phyloP scores from a whole-genome alignment of 139 green algal species.

The Astrephomene gubernaculifera region DNA sequence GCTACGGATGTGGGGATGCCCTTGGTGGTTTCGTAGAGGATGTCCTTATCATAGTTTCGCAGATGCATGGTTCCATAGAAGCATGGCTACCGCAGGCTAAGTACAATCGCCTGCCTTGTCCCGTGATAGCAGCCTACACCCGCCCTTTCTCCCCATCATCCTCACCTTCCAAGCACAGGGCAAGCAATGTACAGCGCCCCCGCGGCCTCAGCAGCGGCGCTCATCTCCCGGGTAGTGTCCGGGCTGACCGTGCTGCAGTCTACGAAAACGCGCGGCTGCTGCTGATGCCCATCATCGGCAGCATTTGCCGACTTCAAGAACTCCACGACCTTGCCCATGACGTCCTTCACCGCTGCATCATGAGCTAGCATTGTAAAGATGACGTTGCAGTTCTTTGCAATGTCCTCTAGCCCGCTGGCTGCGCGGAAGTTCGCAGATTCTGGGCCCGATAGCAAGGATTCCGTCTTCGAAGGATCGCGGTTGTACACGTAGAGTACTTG shows the following conservation, averaged over 20 bases:
- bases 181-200: slow-evolving; percentile 21
- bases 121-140: too few species aligned
- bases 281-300: background rate
- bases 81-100: too few species aligned
- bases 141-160: too few species aligned
- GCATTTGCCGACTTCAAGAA: background rate
- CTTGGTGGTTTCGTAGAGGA: too few species aligned
- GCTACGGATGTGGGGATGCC: too few species aligned
- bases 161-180: slow-evolving; percentile 26
- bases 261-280: background rate
- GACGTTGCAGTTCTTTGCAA: background rate
- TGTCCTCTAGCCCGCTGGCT: background rate
- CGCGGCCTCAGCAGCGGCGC: background rate
- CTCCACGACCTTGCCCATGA: background rate
- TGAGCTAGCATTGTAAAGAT: slow-evolving; percentile 20
- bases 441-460: background rate
- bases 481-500: background rate
- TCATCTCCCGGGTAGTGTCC: slow-evolving; percentile 2
- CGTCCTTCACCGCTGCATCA: background rate
- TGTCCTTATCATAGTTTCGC: too few species aligned
- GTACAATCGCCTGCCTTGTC: too few species aligned
- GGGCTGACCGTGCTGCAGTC: slow-evolving; percentile 31
- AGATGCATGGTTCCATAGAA: too few species aligned
- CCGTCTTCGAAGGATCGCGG: background rate
- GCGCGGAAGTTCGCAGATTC: background rate